These are phyloP conservation scores for Rhizoclosmatium sp. DNA, from an alignment of 192 early-diverging fungal genomes.

Conservation along the genomic window DNA sequence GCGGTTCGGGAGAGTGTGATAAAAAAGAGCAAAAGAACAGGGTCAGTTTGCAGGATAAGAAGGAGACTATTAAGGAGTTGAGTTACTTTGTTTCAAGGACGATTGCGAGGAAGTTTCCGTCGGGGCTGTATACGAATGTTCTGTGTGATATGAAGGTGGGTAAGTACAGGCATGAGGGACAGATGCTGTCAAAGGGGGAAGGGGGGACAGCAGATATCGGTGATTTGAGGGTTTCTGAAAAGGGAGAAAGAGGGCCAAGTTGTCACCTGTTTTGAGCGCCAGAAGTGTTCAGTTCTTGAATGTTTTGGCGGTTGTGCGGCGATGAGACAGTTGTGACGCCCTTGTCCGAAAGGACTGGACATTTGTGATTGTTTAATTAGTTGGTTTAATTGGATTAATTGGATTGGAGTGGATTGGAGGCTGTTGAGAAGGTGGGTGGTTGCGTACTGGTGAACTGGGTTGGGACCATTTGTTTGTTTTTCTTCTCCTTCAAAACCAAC, in stretches of 20 bases:
- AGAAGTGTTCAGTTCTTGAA: slow-evolving; percentile 14
- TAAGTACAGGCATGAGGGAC: not conserved
- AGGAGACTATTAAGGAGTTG: not conserved
- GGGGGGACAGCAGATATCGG: no score
- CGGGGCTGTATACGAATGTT: slow-evolving; percentile 69
- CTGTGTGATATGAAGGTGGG: not conserved
- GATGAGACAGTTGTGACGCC: slow-evolving; percentile 18
- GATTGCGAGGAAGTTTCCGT: slow-evolving; percentile 73
- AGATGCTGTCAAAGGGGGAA: no score
- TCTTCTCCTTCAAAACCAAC: no score
- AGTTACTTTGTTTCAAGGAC: slow-evolving; percentile 34
- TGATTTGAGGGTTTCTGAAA: no score
- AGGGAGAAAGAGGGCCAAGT: not conserved
- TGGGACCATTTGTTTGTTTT: no score
- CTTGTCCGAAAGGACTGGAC: slow-evolving; percentile 21
- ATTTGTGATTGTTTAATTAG: not conserved
- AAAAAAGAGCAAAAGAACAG: slow-evolving; percentile 1
- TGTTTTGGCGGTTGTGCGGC: slow-evolving; percentile 18
- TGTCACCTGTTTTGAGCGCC: slow-evolving; percentile 23
- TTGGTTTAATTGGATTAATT: no score
- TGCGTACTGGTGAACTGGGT: no score
- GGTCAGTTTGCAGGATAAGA: not conserved
- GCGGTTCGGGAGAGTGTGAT: not conserved
- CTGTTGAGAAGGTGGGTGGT: no score
- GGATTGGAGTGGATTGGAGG: not conserved